These are phyloP conservation scores for Ganoderma lingzhi DNA, from an alignment of 1,284 basidiomycete genomes.

Conservation along the genomic window DNA sequence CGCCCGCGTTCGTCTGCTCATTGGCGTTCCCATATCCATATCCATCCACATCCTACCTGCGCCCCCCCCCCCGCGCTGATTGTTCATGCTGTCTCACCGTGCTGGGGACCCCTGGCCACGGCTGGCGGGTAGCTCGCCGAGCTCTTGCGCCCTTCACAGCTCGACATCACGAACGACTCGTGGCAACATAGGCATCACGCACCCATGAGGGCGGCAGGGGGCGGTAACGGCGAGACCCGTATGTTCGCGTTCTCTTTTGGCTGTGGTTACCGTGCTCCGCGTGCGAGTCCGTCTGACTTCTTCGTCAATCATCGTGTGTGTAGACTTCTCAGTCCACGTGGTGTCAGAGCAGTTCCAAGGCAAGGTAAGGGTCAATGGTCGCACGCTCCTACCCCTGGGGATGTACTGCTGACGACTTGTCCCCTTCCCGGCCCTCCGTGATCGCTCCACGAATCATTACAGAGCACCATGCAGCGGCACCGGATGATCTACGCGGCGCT, in stretches of 20 bases:
- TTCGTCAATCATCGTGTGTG: not conserved
- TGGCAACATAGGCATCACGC: conserved; percentile 81
- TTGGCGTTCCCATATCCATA: conserved; percentile 14
- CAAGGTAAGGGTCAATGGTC: conserved; percentile 56
- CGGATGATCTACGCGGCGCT: conserved; percentile 77
- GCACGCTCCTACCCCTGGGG: conserved; percentile 3
- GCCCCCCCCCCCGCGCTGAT: conserved; percentile 2
- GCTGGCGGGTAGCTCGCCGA: conserved; percentile 55
- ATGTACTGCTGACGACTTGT: conserved; percentile 19
- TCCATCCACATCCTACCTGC: not conserved
- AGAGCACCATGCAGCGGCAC: conserved; percentile 82
- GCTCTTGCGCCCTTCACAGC: conserved; percentile 62
- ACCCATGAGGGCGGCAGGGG: conserved; percentile 73
- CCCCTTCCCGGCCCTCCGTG: conserved; percentile 9
- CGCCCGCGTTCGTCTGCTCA: conserved; percentile 13
- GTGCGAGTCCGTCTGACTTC: not conserved
- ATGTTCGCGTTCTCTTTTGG: conserved; percentile 43
- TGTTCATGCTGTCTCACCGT: not conserved
- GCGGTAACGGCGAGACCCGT: conserved; percentile 76
- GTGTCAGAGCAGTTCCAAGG: conserved; percentile 76
- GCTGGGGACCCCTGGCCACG: not conserved
- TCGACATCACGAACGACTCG: conserved; percentile 77
- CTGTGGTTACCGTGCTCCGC: conserved; percentile 16
- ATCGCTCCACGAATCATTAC: conserved; percentile 8
- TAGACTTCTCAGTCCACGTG: conserved; percentile 79